Percentiles rank a stretch among this genome's conserved stretches.
Evolutionary conservation across 768 basidiomycete genomes (phyloP).

Genomic region (Scleroderma bovista): DNA sequence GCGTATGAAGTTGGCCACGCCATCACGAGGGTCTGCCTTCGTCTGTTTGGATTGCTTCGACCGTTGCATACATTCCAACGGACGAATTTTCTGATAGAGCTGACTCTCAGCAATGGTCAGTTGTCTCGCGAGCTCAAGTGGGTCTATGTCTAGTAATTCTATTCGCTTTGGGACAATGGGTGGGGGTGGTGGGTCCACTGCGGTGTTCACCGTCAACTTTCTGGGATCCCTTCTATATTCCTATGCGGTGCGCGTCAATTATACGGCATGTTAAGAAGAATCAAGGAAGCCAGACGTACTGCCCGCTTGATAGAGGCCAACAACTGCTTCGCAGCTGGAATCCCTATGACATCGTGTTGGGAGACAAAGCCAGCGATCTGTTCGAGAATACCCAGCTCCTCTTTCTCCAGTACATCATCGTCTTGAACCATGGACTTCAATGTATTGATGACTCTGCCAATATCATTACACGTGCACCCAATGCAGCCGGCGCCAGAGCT

Average conservation of each 20-base stretch:
- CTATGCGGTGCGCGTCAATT: constrained; percentile 3
- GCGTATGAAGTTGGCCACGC: constrained; percentile 52
- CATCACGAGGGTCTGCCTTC: constrained; percentile 38
- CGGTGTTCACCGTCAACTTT: constrained; percentile 32
- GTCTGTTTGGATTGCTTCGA: constrained; percentile 36
- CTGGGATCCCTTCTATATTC: constrained; percentile 30
- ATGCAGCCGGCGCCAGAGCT: constrained; percentile 11
- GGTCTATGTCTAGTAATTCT: constrained; percentile 55
- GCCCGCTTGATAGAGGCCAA: constrained; percentile 43
- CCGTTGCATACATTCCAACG: constrained; percentile 56
- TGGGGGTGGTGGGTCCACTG: constrained; percentile 39
- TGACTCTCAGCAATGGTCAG: constrained; percentile 60
- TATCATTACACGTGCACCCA: background rate
- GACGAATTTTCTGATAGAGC: constrained; percentile 53
- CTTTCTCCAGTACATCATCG: constrained; percentile 46
- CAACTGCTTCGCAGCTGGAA: constrained; percentile 46
- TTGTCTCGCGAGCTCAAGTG: constrained; percentile 62
- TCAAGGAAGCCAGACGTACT: constrained; percentile 30
- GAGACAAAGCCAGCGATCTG: constrained; percentile 50
- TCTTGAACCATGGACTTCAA: constrained; percentile 59
- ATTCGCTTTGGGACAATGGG: constrained; percentile 45
- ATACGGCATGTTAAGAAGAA: background rate
- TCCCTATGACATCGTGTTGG: constrained; percentile 33
- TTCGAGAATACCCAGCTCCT: constrained; percentile 47
- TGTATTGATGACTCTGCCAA: constrained; percentile 55